Percentiles rank a stretch among this genome's conserved stretches.
Conservation (phyloP, 345 rosid genomes). For the Eucalyptus regnans region DNA sequence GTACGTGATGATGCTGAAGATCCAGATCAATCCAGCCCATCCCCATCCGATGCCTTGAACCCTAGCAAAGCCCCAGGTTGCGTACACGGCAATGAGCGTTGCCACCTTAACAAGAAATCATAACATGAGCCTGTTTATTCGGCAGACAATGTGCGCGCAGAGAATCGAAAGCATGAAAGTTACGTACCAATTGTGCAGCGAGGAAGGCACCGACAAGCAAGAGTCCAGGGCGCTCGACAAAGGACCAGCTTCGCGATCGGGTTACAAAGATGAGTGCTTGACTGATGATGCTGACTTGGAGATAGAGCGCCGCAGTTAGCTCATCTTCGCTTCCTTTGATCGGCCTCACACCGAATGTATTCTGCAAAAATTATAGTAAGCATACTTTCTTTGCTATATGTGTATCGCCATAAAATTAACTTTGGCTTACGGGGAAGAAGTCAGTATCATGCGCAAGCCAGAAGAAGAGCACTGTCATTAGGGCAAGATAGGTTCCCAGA, state of each 20-base stretch:
- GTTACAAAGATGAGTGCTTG: constrained; percentile 31
- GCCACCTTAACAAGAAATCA: constrained; percentile 12
- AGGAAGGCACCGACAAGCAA: constrained; percentile 12
- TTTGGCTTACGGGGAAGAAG: constrained; percentile 12
- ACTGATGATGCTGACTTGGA: constrained; percentile 25
- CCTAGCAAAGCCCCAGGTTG: constrained; percentile 24
- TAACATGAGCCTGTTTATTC: background rate
- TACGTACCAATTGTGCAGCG: constrained; percentile 13
- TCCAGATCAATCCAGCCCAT: constrained; percentile 43
- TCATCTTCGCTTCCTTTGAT: constrained; percentile 6
- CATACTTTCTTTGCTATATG: background rate
- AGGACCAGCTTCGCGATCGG: constrained; percentile 25
- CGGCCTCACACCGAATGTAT: constrained; percentile 13
- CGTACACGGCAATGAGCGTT: constrained; percentile 30
- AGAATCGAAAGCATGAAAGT: background rate
- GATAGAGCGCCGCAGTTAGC: constrained; percentile 18
- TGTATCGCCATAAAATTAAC: background rate
- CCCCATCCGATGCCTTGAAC: constrained; percentile 39
- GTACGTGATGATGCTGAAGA: constrained; percentile 29
- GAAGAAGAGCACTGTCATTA: constrained; percentile 20
- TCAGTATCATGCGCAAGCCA: constrained; percentile 16
- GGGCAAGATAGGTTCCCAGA: constrained; percentile 14
- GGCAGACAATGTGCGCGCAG: background rate
- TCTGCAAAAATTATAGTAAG: background rate
- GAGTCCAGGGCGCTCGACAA: constrained; percentile 15